Conservation (phyloP, 2,329 filamentous ascomycete genomes). For the Cladophialophora carrionii region DNA sequence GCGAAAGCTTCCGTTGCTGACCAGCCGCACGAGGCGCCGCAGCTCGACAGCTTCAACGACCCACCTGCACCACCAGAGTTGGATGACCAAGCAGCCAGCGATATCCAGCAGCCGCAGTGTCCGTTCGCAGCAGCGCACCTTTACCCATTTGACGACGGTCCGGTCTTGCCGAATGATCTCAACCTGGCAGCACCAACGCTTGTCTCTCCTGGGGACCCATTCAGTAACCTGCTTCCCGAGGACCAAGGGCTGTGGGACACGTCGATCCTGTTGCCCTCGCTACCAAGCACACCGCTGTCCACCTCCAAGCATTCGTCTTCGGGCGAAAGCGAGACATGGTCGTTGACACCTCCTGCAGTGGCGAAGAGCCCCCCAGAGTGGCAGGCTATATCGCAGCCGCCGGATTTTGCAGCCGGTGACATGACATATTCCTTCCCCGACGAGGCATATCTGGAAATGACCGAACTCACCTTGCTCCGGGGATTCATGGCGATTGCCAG, state of each 20-base stretch:
- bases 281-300: conserved; percentile 23
- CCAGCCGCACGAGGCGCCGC: background rate
- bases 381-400: background rate
- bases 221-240: background rate
- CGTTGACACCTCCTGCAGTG: background rate
- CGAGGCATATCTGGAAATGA: conserved; percentile 54
- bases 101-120: background rate
- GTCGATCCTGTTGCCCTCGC: conserved; percentile 14
- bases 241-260: conserved; percentile 23
- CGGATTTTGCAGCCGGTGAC: background rate
- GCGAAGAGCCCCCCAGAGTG: background rate
- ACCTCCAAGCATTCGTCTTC: conserved; percentile 14
- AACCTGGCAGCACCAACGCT: background rate
- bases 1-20: conserved; percentile 25
- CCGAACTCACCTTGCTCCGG: conserved; percentile 55
- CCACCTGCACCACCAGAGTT: background rate
- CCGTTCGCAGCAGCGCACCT: conserved; percentile 1
- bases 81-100: background rate
- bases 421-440: conserved; percentile 46
- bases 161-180: conserved; percentile 6
- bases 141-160: background rate
- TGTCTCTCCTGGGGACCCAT: background rate
- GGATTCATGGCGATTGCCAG: conserved; percentile 54
- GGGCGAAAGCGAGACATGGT: conserved; percentile 15
- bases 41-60: background rate